Evolutionary conservation across 2,329 filamentous ascomycete genomes (phyloP).

Genomic region (Sporothrix mexicana): DNA sequence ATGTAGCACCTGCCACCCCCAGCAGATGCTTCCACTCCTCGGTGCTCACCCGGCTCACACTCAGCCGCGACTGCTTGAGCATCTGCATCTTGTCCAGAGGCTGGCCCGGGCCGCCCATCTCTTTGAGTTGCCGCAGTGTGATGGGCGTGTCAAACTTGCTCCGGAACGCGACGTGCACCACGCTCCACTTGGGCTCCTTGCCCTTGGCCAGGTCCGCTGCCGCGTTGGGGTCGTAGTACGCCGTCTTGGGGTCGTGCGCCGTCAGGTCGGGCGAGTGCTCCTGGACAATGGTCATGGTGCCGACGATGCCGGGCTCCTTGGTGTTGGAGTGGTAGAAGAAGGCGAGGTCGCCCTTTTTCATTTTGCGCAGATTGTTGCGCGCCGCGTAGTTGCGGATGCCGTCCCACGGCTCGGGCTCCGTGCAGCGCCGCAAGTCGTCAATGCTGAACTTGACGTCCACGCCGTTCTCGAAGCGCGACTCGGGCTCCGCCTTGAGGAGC

Average conservation of each 20-base stretch:
- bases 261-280: conserved; percentile 81
- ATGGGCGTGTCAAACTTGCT: conserved; percentile 79
- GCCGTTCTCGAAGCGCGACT: conserved; percentile 83
- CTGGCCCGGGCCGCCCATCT: conserved; percentile 59
- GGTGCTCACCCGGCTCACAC: conserved; percentile 72
- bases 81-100: conserved; percentile 79
- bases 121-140: conserved; percentile 72
- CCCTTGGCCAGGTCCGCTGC: conserved; percentile 52
- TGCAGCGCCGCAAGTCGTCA: conserved; percentile 77
- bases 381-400: conserved; percentile 67
- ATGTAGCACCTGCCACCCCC: conserved; percentile 54
- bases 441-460: conserved; percentile 93
- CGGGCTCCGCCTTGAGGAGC: conserved; percentile 88
- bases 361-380: conserved; percentile 85
- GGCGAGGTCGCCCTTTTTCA: conserved; percentile 89
- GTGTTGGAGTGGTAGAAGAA: conserved; percentile 98
- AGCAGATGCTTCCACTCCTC: conserved; percentile 71
- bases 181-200: conserved; percentile 73
- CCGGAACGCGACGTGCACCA: conserved; percentile 87
- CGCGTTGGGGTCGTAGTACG: conserved; percentile 83
- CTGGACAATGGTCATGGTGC: conserved; percentile 85
- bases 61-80: conserved; percentile 80
- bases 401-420: conserved; percentile 86
- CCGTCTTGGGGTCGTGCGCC: conserved; percentile 72
- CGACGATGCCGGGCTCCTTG: conserved; percentile 85